These are phyloP conservation scores for Cicer yamashitae DNA, from an alignment of 306 rosid genomes.

Conservation along the genomic window DNA sequence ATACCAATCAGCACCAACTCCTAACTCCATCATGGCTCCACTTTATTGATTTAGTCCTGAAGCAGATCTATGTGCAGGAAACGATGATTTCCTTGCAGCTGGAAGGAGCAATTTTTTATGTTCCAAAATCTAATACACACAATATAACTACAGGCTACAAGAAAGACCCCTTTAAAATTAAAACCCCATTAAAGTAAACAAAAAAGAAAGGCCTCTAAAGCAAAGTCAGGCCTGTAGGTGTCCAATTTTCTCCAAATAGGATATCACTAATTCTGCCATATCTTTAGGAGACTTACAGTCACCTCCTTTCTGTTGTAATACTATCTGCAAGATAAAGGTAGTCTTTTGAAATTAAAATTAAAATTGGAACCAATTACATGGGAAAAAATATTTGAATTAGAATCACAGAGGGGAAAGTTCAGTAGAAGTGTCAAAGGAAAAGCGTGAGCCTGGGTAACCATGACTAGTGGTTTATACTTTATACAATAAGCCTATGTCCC, in stretches of 20 bases:
- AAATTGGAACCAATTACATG: slow-evolving; percentile 4
- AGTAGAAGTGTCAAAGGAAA: slow-evolving; percentile 23
- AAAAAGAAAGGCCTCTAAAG: slow-evolving; percentile 42
- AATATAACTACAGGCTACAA: slow-evolving; percentile 25
- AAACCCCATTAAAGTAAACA: slow-evolving; percentile 37
- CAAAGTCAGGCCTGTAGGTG: slow-evolving; percentile 64
- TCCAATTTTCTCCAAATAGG: slow-evolving; percentile 80
- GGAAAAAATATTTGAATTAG: slow-evolving; percentile 8
- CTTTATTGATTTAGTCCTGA: slow-evolving; percentile 44
- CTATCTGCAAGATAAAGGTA: slow-evolving; percentile 61
- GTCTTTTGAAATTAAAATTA: slow-evolving; percentile 15
- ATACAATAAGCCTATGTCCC: slow-evolving; percentile 4
- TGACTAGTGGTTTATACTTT: slow-evolving; percentile 6
- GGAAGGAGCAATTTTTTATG: slow-evolving; percentile 40
- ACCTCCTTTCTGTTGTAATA: slow-evolving; percentile 67
- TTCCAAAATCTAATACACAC: slow-evolving; percentile 40
- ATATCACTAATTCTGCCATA: slow-evolving; percentile 72
- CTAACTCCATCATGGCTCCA: slow-evolving; percentile 42
- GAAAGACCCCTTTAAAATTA: slow-evolving; percentile 38
- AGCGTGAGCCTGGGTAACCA: not conserved
- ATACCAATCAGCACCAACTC: slow-evolving; percentile 32
- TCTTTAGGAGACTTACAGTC: slow-evolving; percentile 58
- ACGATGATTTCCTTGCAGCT: slow-evolving; percentile 70
- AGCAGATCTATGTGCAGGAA: slow-evolving; percentile 56
- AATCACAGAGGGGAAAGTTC: slow-evolving; percentile 4